Percentiles rank a stretch among this genome's conserved stretches.
Conservation (phyloP, 768 basidiomycete species). For the Boletus patriciae region DNA sequence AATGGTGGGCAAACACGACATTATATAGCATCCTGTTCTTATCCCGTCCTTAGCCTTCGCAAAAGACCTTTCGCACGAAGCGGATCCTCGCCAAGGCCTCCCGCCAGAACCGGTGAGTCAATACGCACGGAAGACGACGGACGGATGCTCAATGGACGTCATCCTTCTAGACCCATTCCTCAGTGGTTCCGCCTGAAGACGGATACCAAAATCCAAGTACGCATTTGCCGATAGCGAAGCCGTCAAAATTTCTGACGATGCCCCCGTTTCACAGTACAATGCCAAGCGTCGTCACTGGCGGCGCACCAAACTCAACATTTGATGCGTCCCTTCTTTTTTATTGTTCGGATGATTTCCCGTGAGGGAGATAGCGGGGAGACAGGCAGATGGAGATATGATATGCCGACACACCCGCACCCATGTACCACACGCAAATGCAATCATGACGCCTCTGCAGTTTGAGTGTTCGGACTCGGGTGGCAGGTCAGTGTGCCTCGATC, state of each 20-base stretch:
- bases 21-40: neutral
- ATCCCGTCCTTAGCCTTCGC: slow-evolving; percentile 75
- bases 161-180: slow-evolving; percentile 78
- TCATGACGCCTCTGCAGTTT: slow-evolving; percentile 3
- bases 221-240: neutral
- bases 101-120: slow-evolving; percentile 88
- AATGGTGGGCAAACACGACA: slow-evolving; percentile 44
- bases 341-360: neutral
- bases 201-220: slow-evolving; percentile 90
- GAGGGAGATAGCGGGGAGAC: slow-evolving; percentile 7
- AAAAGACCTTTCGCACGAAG: slow-evolving; percentile 98
- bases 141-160: neutral
- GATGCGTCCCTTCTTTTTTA: slow-evolving; percentile 34
- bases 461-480: neutral
- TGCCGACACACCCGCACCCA: slow-evolving; percentile 17
- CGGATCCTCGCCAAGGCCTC: slow-evolving; percentile 93
- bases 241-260: neutral
- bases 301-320: slow-evolving; percentile 98
- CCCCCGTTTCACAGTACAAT: slow-evolving; percentile 60
- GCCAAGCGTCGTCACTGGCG: slow-evolving; percentile 99
- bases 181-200: slow-evolving; percentile 99
- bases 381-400: slow-evolving; percentile 17
- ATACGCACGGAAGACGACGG: neutral
- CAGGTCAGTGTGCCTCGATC: too few relatives aligned
- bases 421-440: slow-evolving; percentile 31